Base-by-base conservation (phyloP, 2,329 filamentous ascomycete genomes). In the Epichloe sibirici region DNA sequence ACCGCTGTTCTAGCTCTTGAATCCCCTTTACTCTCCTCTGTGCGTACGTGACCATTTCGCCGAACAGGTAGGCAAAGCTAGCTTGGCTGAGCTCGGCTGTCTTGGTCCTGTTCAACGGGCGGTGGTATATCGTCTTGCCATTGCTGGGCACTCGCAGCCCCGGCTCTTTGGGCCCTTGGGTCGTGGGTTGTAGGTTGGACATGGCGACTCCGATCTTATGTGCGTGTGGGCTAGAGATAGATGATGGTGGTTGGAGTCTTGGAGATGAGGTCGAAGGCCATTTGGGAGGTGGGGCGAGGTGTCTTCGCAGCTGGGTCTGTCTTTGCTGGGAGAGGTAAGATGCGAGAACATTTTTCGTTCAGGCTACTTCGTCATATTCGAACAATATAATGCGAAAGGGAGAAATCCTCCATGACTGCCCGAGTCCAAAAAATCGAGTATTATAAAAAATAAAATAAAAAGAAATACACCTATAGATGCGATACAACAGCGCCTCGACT, bases 81-180 rank as follows among this genome's bases (percentile, higher is more conserved):
- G 93, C 82, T 65, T 94, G 86, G 68, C 90, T 95, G 59, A 94
- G 81, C 74, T 97, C 91, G 54, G 87, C 81, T 61, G 87, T 88
- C 67, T 89, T 88, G 62, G 84, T 86, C 58, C 93, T 86, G 71
- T 96, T 96, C 56, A 97, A 76, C 56, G 95, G 90, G 52, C 93
- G 82, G 75, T 96, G 90, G 75, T 97, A 98, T 73, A 98, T 97
- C 58, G 90, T 95, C 74, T 97, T 97, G 73, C 90, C 89, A 69
- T 83, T 95, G 53, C 88, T 88, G 47, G 93, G 91, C 64, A 94
- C 88, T 60, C 90, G 87, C 56, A 98, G 83, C 28, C 87, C 84
- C 37, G 76, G 67, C 58, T 76, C 75, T 65, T 75, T 74, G 59
- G 70, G 68, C 54, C 71, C 66, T 40, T 45, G 44, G 13, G 39